Evolutionary conservation across 768 basidiomycete genomes (phyloP).

Genomic region (Serendipita sp.): DNA sequence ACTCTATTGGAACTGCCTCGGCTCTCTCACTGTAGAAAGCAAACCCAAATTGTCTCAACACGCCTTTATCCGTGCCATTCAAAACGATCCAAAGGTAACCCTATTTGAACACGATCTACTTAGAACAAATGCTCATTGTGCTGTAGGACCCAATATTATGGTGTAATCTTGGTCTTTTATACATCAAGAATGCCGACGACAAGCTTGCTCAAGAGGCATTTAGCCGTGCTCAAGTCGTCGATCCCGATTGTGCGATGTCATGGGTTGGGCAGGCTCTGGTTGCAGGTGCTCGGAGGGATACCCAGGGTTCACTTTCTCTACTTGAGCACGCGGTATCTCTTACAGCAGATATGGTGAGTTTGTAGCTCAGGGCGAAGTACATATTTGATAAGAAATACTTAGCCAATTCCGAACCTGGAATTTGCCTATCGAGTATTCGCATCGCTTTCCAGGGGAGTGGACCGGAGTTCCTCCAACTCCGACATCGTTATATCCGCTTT

Average conservation of each 20-base stretch:
- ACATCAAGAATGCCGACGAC: conserved; percentile 57
- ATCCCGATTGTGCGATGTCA: conserved; percentile 74
- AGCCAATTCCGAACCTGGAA: conserved; percentile 74
- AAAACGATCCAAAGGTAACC: conserved; percentile 63
- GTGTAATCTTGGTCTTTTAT: conserved; percentile 80
- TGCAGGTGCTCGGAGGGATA: conserved; percentile 15
- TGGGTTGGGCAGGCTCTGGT: conserved; percentile 65
- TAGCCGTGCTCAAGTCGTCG: conserved; percentile 72
- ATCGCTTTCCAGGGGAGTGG: conserved; percentile 16
- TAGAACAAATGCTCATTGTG: not conserved
- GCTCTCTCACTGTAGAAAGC: conserved; percentile 46
- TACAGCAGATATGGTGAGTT: conserved; percentile 38
- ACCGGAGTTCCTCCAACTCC: conserved; percentile 13
- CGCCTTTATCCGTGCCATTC: conserved; percentile 77
- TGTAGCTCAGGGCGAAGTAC: not conserved
- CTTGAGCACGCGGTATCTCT: conserved; percentile 59
- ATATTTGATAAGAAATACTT: conserved; percentile 2
- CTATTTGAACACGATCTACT: conserved; percentile 8
- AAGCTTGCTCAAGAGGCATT: conserved; percentile 79
- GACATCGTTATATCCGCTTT: conserved; percentile 58
- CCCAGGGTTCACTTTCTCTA: conserved; percentile 22
- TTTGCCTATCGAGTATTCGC: conserved; percentile 48
- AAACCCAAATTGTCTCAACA: conserved; percentile 73
- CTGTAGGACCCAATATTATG: conserved; percentile 55
- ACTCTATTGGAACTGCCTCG: conserved; percentile 70